Evolutionary conservation across 2,329 filamentous ascomycete species (phyloP), one percentile per base, ranked within the genome.

Genomic region (Claviceps fusiformis): DNA sequence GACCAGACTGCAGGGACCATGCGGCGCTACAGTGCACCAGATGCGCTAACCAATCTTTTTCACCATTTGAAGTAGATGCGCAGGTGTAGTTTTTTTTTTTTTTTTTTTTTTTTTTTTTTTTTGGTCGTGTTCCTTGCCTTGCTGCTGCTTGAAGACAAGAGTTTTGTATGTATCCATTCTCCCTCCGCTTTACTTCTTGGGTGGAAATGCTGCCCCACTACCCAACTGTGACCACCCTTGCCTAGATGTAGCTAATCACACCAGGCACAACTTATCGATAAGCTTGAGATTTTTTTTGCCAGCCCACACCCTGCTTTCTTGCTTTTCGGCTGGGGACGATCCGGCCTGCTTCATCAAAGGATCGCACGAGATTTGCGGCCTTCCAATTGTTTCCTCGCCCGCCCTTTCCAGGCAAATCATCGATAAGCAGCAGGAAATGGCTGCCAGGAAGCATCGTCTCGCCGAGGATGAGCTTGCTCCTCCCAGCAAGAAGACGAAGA

Each of bases 401-500:
- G 17, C 17, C 15, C 10, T 11, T 31, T 13, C 24, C 47, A 45
- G 19, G 29, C 41, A n/a, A 33, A 29, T 3, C n/a, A 27, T 31
- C 19, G 11, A 31, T 13, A 43, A 52, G 39, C 39, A n/a, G 15
- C 31, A 7, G 43, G 24, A 15, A 54, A 73, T 73, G 71, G 70
- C 70, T 49, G 71, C 71, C 17, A 71, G 70, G 24, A 73, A 73
- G 61, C 71, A 70, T 57, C 58, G 61, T 19, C 65, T 70, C 59
- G 65, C 64, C 37, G 70, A 72, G 54, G 66, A 62, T 59, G 69
- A 72, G 59, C 62, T 60, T 50, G 59, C 61, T 29, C 65, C 68
- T 29, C 69, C 71, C 15, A 65, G 62, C 59, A 73, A 73, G 63
- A 73, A 73, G 64, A 64, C 66, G 57, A 73, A 73, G 65, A 61